phyloP scores from a whole-genome alignment of 441 rosid genomes.

The Aleurites moluccanus region DNA sequence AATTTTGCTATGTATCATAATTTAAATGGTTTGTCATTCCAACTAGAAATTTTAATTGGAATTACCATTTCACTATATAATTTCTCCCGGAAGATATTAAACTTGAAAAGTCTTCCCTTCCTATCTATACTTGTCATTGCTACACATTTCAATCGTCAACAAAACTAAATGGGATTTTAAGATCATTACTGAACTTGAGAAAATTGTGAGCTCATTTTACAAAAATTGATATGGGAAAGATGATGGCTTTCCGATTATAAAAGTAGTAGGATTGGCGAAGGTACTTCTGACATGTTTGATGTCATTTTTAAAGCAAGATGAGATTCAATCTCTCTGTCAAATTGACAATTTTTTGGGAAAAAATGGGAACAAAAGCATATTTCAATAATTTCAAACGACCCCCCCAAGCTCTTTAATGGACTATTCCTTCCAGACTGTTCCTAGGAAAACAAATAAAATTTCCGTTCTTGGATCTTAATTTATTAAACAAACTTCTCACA shows the following conservation, averaged over 20 bases:
- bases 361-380: not conserved
- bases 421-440: not conserved
- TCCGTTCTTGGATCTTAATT: not conserved
- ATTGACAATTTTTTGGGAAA: not conserved
- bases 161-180: not conserved
- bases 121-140: slow-evolving; percentile 42
- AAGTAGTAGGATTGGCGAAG: not conserved
- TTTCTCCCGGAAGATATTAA: slow-evolving; percentile 96
- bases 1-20: no score
- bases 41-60: no score
- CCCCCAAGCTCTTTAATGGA: no score
- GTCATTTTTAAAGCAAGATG: not conserved
- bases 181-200: not conserved
- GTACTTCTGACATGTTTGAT: not conserved
- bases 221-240: not conserved
- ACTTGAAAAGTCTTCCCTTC: slow-evolving; percentile 99
- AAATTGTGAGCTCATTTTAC: not conserved
- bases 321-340: not conserved
- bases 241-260: not conserved
- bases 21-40: no score
- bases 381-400: not conserved
- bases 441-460: not conserved
- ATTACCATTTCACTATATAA: no score
- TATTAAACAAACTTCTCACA: not conserved
- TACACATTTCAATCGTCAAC: not conserved